Evolutionary conservation across 2,329 filamentous ascomycete genomes (phyloP).

Genomic region (Colletotrichum zoysiae): DNA sequence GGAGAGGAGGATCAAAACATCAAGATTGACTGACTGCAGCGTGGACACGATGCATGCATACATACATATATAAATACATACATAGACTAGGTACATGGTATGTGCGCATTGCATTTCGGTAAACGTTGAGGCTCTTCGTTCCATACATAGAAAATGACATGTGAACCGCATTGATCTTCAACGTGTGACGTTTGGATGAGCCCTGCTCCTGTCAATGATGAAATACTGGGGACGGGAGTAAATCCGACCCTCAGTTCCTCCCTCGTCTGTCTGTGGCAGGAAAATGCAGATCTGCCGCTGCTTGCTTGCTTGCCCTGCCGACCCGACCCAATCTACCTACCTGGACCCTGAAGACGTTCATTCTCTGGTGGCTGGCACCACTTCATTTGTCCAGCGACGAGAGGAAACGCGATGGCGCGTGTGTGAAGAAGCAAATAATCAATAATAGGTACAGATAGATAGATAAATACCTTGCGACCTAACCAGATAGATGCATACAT

Average conservation of each 20-base stretch:
- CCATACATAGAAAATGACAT: slow-evolving; percentile 11
- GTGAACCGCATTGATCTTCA: slow-evolving; percentile 26
- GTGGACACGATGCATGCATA: not conserved
- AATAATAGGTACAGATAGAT: not conserved
- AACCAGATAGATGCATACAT: not conserved
- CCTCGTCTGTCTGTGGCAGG: not conserved
- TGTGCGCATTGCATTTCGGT: not conserved
- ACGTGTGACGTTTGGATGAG: slow-evolving; percentile 20
- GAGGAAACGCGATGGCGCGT: not conserved
- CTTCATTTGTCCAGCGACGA: not conserved
- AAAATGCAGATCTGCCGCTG: slow-evolving; percentile 35
- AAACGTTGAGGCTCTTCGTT: slow-evolving; percentile 2
- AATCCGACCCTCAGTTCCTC: slow-evolving; percentile 20
- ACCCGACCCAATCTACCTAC: not conserved
- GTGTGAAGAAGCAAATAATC: not conserved
- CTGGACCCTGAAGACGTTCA: slow-evolving; percentile 28
- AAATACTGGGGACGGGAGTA: slow-evolving; percentile 21
- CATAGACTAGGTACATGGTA: no score
- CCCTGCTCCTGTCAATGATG: slow-evolving; percentile 22
- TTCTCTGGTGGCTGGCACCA: not conserved
- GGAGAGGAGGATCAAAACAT: not conserved
- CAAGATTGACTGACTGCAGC: not conserved
- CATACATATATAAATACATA: no score
- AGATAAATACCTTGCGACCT: no score
- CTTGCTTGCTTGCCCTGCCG: slow-evolving; percentile 5